phyloP scores from a whole-genome alignment of 108 stramenopile species.

The Schizochytrium sp. region DNA sequence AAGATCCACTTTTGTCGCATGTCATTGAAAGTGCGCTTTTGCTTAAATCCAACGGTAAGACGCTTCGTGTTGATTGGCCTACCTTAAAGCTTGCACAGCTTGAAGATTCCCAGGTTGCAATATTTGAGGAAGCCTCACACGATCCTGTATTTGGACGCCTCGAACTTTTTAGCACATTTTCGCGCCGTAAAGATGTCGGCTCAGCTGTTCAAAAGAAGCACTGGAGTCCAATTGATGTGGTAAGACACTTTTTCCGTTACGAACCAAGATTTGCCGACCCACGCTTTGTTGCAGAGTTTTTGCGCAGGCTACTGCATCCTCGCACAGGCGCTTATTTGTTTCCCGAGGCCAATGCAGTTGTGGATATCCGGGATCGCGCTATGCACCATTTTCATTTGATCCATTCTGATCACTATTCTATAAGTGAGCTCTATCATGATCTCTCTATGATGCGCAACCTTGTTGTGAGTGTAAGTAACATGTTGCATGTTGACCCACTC shows the following conservation, averaged over 20 bases:
- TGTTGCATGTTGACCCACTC: background rate
- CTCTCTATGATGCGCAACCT: background rate
- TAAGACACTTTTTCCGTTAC: constrained; percentile 22
- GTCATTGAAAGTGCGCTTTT: background rate
- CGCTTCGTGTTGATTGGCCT: background rate
- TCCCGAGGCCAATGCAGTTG: background rate
- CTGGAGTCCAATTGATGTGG: background rate
- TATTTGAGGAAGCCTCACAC: background rate
- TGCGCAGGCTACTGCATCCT: background rate
- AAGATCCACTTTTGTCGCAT: background rate
- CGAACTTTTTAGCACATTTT: background rate
- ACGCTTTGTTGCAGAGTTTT: constrained; percentile 6
- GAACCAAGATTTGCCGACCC: constrained; percentile 18
- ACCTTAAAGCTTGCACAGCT: background rate
- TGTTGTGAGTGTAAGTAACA: background rate
- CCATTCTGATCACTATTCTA: background rate
- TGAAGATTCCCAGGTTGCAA: background rate
- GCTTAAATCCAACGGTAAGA: background rate
- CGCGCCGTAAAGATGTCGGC: background rate
- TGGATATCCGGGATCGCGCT: background rate
- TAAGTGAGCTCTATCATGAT: background rate
- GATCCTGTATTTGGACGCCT: background rate
- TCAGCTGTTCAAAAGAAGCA: background rate
- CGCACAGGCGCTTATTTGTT: background rate
- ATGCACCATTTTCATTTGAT: constrained; percentile 33